phyloP scores from a whole-genome alignment of 768 basidiomycete genomes.

The Leccinellum rugosiceps region DNA sequence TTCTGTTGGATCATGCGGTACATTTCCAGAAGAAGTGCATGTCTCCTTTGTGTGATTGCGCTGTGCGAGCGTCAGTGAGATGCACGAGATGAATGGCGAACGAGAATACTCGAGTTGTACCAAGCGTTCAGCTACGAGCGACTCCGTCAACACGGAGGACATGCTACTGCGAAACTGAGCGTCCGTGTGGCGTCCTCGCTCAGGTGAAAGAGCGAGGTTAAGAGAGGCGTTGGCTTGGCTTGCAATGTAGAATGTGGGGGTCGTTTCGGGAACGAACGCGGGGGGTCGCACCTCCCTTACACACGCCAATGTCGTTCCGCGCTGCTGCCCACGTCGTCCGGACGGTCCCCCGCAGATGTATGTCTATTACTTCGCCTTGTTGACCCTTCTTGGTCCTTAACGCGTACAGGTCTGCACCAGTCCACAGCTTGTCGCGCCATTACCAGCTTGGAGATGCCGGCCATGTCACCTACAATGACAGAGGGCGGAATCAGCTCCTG shows the following conservation, averaged over 20 bases:
- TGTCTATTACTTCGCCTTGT: neutral
- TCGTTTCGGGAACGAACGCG: neutral
- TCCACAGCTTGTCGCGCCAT: conserved; percentile 53
- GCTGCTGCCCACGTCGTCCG: conserved; percentile 10
- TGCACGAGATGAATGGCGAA: neutral
- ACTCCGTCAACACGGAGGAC: conserved; percentile 28
- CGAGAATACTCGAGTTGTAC: conserved; percentile 30
- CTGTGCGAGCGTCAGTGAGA: conserved; percentile 33
- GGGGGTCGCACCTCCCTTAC: conserved; percentile 3
- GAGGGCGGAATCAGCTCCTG: conserved; percentile 89
- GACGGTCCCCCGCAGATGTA: conserved; percentile 25
- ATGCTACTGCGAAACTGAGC: conserved; percentile 15
- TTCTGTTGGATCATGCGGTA: conserved; percentile 59
- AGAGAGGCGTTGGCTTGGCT: conserved; percentile 1
- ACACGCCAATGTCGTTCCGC: conserved; percentile 14
- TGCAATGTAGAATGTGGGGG: neutral
- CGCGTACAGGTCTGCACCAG: conserved; percentile 42
- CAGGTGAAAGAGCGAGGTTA: neutral
- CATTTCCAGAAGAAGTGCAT: conserved; percentile 71
- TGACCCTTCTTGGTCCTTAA: neutral
- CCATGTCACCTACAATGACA: conserved; percentile 97
- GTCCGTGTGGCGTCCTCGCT: conserved; percentile 1
- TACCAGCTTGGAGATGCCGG: conserved; percentile 85
- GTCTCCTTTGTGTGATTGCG: conserved; percentile 59
- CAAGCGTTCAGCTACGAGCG: conserved; percentile 36